Evolutionary conservation across 192 early-diverging fungal genomes (phyloP), one percentile per base, ranked within the genome.

Genomic region (Backusella circina): DNA sequence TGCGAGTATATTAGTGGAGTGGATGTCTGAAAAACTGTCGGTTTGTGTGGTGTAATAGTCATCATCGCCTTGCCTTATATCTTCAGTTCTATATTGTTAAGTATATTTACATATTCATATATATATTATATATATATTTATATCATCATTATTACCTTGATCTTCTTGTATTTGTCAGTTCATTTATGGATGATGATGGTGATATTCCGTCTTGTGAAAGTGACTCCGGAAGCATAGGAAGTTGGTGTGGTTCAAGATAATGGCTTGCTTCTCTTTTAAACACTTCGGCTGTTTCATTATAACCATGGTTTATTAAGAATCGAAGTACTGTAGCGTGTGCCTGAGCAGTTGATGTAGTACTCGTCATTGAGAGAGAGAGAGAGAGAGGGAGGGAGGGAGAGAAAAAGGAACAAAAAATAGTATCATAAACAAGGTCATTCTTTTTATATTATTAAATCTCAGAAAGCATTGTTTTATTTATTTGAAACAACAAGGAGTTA

Each of bases 1-100:
- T 13, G 82, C 68, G 5, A 93, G 77, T 72, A 93, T 88, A 70
- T 93, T 93, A 51, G 82, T 80, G 26, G 64, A 70, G 75, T 92
- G 91, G 8, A 90, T 67, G 21, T 81, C 69, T 67, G 13, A 84
- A 75, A 38, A 87, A 82, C 18, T 79, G 67, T 16, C 75, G 35
- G n/a, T 65, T 47, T 6, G 81, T 21, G 81, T 75, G 30, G 69
- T 71, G n/a, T 86, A 91, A 72, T 83, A 83, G 3, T 71, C 67
- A n/a, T 81, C 73, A 23, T 81, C 70, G 3, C 86, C 85, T 44
- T 77, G 72, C 13, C 47, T 36, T 18, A 77, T n/a, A 65, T 77
- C 76, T 37, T 38, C 51, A n/a, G 26, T 26, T 64, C 71, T 73
- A 64, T 18, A 36, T 9, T 5, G 32, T 18, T 30, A 30, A 66